A percentile compares a stretch with the other conserved stretches of the same genome.
phyloP scores from a whole-genome alignment of 176 grass and related monocot species.

The barley (Hordeum vulgare) region MorexV3_pseudomolecules_assembly NC_058523.1:401468515-401469014 shows the following conservation, averaged over 20 bases:
- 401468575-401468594: neutral
- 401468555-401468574: constrained; percentile 4
- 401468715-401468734: neutral
- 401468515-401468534: neutral
- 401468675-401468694: constrained; percentile 22
- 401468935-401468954: constrained; percentile 91
- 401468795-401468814: constrained; percentile 89
- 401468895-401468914: constrained; percentile 83
- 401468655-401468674: neutral
- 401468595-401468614: neutral
- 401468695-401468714: constrained; percentile 11
- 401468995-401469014: constrained; percentile 45
- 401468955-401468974: constrained; percentile 89
- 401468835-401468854: constrained; percentile 64
- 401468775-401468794: constrained; percentile 5
- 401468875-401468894: constrained; percentile 74
- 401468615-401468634: neutral
- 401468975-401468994: constrained; percentile 62
- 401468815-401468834: constrained; percentile 93
- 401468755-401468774: neutral
- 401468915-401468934: constrained; percentile 98
- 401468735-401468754: neutral
- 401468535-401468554: constrained; percentile 1
- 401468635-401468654: neutral
- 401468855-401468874: constrained; percentile 69